Conservation (phyloP, 1,284 basidiomycete genomes). For the Cryptococcus hybrid region DNA sequence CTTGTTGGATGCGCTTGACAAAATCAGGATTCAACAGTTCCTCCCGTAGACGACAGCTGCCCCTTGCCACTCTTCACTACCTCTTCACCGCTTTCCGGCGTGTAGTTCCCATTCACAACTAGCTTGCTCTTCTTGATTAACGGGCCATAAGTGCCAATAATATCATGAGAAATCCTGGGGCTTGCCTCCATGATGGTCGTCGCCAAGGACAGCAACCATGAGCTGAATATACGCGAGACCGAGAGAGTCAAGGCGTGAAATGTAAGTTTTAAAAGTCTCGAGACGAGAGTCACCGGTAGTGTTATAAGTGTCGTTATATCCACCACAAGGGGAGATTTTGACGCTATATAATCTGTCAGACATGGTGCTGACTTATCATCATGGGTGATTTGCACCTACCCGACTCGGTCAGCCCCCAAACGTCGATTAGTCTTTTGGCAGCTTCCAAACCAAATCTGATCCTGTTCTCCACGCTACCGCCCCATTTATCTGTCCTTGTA, state of each 20-base stretch:
- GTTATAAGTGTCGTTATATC: conserved; percentile 19
- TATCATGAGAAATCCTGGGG: conserved; percentile 8
- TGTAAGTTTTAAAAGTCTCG: conserved; percentile 15
- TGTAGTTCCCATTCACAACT: conserved; percentile 57
- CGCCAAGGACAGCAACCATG: conserved; percentile 14
- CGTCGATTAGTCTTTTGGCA: conserved; percentile 53
- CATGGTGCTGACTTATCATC: conserved; percentile 42
- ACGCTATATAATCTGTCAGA: conserved; percentile 11
- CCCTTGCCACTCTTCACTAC: conserved; percentile 41
- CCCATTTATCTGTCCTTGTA: conserved; percentile 60
- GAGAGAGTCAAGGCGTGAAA: conserved; percentile 13
- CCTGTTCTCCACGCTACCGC: conserved; percentile 59
- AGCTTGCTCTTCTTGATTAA: conserved; percentile 20
- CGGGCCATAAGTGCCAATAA: conserved; percentile 17
- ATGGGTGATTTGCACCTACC: conserved; percentile 6
- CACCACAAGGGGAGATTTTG: conserved; percentile 13
- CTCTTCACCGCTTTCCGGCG: conserved; percentile 26
- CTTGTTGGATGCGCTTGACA: conserved; percentile 5
- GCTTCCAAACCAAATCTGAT: conserved; percentile 57
- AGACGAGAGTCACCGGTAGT: neutral
- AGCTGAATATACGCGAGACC: conserved; percentile 58
- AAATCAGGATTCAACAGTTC: conserved; percentile 45
- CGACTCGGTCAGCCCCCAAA: conserved; percentile 55
- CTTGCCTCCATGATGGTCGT: conserved; percentile 13
- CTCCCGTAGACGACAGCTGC: conserved; percentile 54